These are phyloP conservation scores for Ogataea paraovalis DNA, from an alignment of 805 yeast species.

Conservation along the genomic window DNA sequence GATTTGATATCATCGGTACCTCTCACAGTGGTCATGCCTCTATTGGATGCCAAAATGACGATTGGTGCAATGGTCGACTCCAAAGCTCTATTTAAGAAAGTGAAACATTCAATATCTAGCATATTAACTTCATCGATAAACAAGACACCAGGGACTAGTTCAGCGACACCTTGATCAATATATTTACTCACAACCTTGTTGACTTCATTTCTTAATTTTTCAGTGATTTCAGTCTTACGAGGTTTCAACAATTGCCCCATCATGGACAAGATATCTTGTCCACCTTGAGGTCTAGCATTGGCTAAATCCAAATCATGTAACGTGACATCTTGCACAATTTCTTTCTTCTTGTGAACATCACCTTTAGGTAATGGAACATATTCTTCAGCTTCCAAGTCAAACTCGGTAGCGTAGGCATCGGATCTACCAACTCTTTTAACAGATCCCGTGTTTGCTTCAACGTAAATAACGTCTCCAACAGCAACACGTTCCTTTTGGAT, in stretches of 20 bases:
- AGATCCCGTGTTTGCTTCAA: conserved; percentile 93
- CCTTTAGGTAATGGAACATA: conserved; percentile 99
- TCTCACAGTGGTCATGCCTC: conserved; percentile 90
- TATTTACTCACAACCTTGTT: conserved; percentile 96
- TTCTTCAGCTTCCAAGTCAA: conserved; percentile 97
- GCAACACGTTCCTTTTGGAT: conserved; percentile 90
- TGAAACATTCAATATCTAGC: conserved; percentile 96
- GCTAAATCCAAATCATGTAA: conserved; percentile 97
- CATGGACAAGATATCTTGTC: conserved; percentile 92
- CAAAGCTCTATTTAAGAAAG: conserved; percentile 90
- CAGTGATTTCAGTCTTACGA: conserved; percentile 91
- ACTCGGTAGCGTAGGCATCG: conserved; percentile 92
- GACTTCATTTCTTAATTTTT: conserved; percentile 94
- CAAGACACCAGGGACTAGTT: conserved; percentile 94
- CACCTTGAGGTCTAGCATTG: conserved; percentile 96
- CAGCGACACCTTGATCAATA: conserved; percentile 99
- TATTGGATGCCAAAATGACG: conserved; percentile 96
- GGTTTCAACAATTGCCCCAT: conserved; percentile 98
- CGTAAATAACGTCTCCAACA: conserved; percentile 95
- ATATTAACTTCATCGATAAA: conserved; percentile 98
- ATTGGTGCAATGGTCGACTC: conserved; percentile 97
- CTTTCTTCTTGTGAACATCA: conserved; percentile 92
- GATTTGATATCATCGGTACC: conserved; percentile 85
- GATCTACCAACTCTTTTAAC: conserved; percentile 94
- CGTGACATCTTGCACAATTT: conserved; percentile 96